Conservation (phyloP, 1,139 yeast genomes). For the Hyphopichia pseudoburtonii region DNA sequence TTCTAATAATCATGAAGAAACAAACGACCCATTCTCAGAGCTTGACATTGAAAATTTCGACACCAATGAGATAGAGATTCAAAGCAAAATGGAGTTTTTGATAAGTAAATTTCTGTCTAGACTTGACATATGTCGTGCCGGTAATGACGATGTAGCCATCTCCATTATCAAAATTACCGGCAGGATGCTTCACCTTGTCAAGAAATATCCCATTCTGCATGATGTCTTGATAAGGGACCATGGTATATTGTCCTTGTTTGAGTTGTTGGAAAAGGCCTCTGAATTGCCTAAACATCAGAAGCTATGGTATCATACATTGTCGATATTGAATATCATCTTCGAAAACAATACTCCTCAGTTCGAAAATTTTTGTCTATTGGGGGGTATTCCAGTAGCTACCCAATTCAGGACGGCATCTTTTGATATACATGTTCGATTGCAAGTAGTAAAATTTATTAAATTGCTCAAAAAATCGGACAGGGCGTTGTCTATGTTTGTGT, state of each 20-base stretch:
- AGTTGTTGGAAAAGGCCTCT: conserved; percentile 41
- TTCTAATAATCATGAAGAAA: conserved; percentile 17
- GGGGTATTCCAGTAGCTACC: conserved; percentile 56
- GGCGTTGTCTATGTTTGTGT: conserved; percentile 50
- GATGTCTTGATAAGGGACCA: conserved; percentile 48
- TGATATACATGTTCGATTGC: conserved; percentile 36
- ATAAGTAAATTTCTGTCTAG: conserved; percentile 34
- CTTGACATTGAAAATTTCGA: conserved; percentile 43
- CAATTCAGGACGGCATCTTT: conserved; percentile 40
- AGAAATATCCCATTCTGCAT: conserved; percentile 43
- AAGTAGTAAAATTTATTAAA: conserved; percentile 46
- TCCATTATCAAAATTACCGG: conserved; percentile 40
- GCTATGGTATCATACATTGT: conserved; percentile 42
- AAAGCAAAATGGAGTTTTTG: conserved; percentile 43
- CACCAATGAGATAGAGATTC: conserved; percentile 45
- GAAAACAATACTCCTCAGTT: conserved; percentile 34
- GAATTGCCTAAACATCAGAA: conserved; percentile 33
- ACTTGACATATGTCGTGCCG: conserved; percentile 30
- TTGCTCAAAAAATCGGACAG: conserved; percentile 36
- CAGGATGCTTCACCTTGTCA: conserved; percentile 40
- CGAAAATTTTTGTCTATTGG: conserved; percentile 54
- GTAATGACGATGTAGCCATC: conserved; percentile 30
- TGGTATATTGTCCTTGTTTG: conserved; percentile 49
- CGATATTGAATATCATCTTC: conserved; percentile 42
- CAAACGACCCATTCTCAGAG: conserved; percentile 39